phyloP scores from a whole-genome alignment of 2,329 filamentous ascomycete genomes.

The Arthrobotrys megalospora region DNA sequence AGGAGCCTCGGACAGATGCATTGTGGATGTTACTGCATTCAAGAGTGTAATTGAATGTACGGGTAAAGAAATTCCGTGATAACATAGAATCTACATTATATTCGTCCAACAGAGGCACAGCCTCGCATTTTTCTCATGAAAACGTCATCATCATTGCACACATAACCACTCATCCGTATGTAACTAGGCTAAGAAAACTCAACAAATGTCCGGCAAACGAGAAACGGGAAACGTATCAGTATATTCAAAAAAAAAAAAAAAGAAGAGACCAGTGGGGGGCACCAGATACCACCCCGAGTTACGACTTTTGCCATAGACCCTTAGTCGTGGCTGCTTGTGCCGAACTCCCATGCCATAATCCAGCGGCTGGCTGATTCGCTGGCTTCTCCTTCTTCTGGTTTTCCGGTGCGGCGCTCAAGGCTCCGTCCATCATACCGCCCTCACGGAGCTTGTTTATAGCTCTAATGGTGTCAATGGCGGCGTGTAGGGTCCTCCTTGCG shows the following conservation, averaged over 20 bases:
- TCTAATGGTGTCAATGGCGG: constrained; percentile 79
- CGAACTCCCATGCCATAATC: constrained; percentile 43
- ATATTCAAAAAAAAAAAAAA: not conserved
- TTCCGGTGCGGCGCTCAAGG: constrained; percentile 69
- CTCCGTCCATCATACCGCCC: constrained; percentile 77
- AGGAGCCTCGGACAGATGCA: no score
- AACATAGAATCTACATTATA: not conserved
- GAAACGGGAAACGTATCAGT: not conserved
- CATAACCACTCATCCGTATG: constrained; percentile 15
- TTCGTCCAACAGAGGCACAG: not conserved
- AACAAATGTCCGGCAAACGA: not conserved
- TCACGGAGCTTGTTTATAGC: constrained; percentile 80
- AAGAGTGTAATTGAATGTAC: not conserved
- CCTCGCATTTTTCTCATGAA: not conserved
- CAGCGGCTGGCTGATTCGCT: constrained; percentile 72
- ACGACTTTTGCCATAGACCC: constrained; percentile 49
- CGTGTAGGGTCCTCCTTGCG: constrained; percentile 77
- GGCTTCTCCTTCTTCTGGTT: constrained; percentile 72
- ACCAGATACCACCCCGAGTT: not conserved
- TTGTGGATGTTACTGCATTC: not conserved
- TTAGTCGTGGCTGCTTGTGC: constrained; percentile 41
- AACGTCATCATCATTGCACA: not conserved
- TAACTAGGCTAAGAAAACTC: constrained; percentile 19
- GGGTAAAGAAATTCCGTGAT: not conserved
- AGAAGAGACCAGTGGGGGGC: not conserved